phyloP scores from a whole-genome alignment of 768 basidiomycete species.

The Panaeolus papilionaceus region DNA sequence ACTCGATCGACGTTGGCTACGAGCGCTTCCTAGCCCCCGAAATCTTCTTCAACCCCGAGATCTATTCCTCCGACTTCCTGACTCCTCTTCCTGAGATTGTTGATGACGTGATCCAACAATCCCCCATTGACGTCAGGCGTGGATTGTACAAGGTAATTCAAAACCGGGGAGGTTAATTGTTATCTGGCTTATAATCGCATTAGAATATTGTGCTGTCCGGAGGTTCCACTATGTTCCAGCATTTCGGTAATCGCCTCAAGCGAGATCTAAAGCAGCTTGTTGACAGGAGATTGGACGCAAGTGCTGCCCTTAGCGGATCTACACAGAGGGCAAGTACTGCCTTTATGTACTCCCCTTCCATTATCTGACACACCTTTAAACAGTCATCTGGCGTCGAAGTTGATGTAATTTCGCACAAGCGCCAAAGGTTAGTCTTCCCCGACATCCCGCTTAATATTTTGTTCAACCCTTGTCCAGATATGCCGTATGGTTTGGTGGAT shows the following conservation, averaged over 20 bases:
- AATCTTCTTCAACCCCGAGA: constrained; percentile 99
- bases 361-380: constrained; percentile 16
- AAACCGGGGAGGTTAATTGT: not conserved
- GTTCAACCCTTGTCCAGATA: constrained; percentile 51
- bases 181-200: not conserved
- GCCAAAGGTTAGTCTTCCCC: constrained; percentile 70
- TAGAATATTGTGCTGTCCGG: constrained; percentile 98
- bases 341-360: constrained; percentile 9
- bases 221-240: constrained; percentile 99
- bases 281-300: constrained; percentile 85
- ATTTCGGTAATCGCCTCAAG: constrained; percentile 97
- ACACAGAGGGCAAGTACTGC: constrained; percentile 64
- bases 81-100: constrained; percentile 97
- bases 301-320: constrained; percentile 76
- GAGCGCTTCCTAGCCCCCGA: constrained; percentile 99
- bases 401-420: constrained; percentile 98
- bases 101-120: constrained; percentile 93
- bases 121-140: constrained; percentile 96
- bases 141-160: constrained; percentile 87
- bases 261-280: constrained; percentile 95
- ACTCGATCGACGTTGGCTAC: constrained; percentile 93
- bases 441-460: not conserved
- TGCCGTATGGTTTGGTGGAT: constrained; percentile 99
- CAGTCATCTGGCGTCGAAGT: constrained; percentile 97
- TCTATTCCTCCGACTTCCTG: constrained; percentile 96